These are phyloP conservation scores for Hypoxylon intermedium DNA, from an alignment of 495 filamentous ascomycete genomes.

Conservation along the genomic window DNA sequence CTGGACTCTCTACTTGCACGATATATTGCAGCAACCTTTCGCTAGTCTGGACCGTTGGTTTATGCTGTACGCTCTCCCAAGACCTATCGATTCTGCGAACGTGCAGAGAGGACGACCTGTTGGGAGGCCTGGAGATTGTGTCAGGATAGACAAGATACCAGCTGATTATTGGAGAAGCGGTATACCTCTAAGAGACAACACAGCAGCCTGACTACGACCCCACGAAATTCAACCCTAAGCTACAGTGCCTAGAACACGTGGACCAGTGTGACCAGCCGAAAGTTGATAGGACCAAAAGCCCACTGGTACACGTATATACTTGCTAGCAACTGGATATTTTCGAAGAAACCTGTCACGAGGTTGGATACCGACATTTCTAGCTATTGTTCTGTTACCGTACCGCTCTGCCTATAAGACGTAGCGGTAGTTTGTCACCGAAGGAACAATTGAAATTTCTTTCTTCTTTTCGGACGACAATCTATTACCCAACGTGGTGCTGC, in stretches of 20 bases:
- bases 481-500: conserved; percentile 34
- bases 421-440: conserved; percentile 10
- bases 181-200: conserved; percentile 31
- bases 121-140: conserved; percentile 37
- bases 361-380: conserved; percentile 35
- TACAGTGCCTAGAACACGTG: conserved; percentile 41
- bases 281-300: conserved; percentile 34
- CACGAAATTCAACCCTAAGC: conserved; percentile 41
- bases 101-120: conserved; percentile 37
- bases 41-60: conserved; percentile 22
- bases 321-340: conserved; percentile 24
- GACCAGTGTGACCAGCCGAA: conserved; percentile 39
- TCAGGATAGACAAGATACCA: conserved; percentile 35
- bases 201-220: conserved; percentile 45
- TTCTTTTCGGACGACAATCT: conserved; percentile 32
- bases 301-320: conserved; percentile 47
- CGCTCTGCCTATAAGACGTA: conserved; percentile 26
- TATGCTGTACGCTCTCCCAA: conserved; percentile 23
- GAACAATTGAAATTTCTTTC: conserved; percentile 4
- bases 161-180: conserved; percentile 38
- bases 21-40: conserved; percentile 32
- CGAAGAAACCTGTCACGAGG: conserved; percentile 32
- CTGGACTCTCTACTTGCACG: conserved; percentile 22
- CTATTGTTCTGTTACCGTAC: conserved; percentile 10
- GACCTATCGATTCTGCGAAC: conserved; percentile 25